These are phyloP conservation scores for Ampelocalamus luodianensis DNA, from an alignment of 176 grass and related monocot genomes.

Conservation along the genomic window DNA sequence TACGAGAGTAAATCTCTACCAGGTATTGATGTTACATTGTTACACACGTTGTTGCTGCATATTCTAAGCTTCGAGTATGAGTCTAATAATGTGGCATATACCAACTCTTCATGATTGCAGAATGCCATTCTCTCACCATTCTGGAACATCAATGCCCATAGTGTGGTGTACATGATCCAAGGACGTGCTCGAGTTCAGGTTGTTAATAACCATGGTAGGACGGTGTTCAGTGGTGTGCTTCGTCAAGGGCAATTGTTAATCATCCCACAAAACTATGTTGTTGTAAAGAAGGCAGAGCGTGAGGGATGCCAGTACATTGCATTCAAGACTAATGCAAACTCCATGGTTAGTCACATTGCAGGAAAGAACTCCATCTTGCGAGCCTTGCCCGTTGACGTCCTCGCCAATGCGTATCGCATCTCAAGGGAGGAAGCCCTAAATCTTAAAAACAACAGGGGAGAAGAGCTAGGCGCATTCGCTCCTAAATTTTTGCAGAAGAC, in stretches of 20 bases:
- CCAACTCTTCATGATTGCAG: slow-evolving; percentile 14
- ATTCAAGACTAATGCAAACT: background rate
- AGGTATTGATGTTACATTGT: too few species aligned
- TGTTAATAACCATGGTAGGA: slow-evolving; percentile 23
- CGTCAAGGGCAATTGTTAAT: background rate
- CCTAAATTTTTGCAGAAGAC: background rate
- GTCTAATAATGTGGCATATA: background rate
- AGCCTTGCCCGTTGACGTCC: slow-evolving; percentile 34
- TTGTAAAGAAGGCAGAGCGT: background rate
- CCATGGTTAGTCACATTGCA: background rate
- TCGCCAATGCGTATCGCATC: background rate
- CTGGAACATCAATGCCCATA: slow-evolving; percentile 57
- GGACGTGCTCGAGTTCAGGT: slow-evolving; percentile 33
- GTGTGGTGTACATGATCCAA: slow-evolving; percentile 43
- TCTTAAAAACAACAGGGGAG: background rate
- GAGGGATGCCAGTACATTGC: background rate
- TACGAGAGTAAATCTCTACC: too few species aligned
- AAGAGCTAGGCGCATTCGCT: background rate
- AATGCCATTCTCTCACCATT: slow-evolving; percentile 33
- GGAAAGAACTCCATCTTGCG: slow-evolving; percentile 34
- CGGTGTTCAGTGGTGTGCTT: background rate
- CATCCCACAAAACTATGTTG: background rate
- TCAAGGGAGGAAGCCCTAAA: background rate
- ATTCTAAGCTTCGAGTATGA: too few species aligned
- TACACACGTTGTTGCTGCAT: too few species aligned